Base-by-base conservation (phyloP, 495 filamentous ascomycete species). In the Lepraria neglecta region DNA sequence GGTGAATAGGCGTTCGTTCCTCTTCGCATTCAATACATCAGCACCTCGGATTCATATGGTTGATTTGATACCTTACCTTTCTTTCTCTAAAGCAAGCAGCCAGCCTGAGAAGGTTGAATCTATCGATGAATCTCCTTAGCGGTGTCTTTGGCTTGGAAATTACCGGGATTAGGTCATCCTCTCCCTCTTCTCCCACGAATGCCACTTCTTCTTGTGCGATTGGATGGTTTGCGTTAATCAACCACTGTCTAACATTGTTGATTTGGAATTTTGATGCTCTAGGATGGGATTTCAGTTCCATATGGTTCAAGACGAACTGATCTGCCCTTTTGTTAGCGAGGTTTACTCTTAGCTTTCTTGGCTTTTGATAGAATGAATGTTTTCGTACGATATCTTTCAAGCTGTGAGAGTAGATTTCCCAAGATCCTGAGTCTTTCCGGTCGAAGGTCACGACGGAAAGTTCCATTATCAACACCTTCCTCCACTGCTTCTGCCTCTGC, bases 91-190 rank as follows among this genome's bases (percentile, higher is more conserved):
- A 64, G 51, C 31, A 43, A 24, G 31, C 11, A 19, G 14, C 17
- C 19, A 28, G 31, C 5, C 19, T 42, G 9, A 56, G n/a, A 15
- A 46, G 15, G 9, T 43, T 42, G 28, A 65, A 65, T 12, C 63
- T 56, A 21, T 74, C 70, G 19, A 70, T 58, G 4, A 71, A 53
- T n/a, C 60, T 48, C 31, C 65, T 56, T 6, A 72, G 44, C 5
- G 69, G 69, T 4, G 70, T 54, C 47, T 68, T 68, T 1, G 63
- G 60, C 33, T 50, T 64, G 3, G 58, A 59, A 1, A 61, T 53
- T 15, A 73, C 43, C 6, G 59, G 55, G 42, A 73, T 59, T 11
- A 74, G 67, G 52, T 74, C 72, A 28, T 54, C 53, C 6, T 67
- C 57, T 10, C 68, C 56, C 3, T 67, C 57, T 10, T 69, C 56